Conservation (phyloP, 2,329 filamentous ascomycete genomes). For the Rugonectria rugulosa region DNA sequence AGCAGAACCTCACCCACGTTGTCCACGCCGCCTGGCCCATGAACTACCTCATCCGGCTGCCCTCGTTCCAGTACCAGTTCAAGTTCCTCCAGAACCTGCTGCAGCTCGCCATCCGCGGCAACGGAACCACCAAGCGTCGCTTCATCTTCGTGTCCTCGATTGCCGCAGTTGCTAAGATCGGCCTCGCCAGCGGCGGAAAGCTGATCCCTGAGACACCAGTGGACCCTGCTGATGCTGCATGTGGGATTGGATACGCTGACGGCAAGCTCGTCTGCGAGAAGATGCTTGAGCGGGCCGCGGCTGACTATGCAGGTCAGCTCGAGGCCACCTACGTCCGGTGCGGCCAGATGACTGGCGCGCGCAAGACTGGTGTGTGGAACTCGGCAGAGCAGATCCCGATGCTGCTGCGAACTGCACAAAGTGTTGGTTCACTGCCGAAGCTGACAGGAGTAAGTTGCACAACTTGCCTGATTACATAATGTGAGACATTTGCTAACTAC, state of each 20-base stretch:
- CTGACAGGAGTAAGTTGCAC: conserved; percentile 22
- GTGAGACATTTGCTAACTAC: conserved; percentile 6
- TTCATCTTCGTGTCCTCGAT: conserved; percentile 44
- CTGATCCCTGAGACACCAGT: conserved; percentile 26
- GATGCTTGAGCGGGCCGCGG: conserved; percentile 25
- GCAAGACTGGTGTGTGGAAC: conserved; percentile 27
- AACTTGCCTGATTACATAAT: background rate
- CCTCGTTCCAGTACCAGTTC: conserved; percentile 31
- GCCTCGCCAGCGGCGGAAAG: conserved; percentile 9
- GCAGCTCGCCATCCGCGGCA: conserved; percentile 20
- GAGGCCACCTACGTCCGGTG: conserved; percentile 28
- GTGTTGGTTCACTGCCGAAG: conserved; percentile 21
- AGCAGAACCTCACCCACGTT: conserved; percentile 26
- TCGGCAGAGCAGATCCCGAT: conserved; percentile 31
- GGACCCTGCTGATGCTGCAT: conserved; percentile 18
- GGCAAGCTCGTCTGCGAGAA: conserved; percentile 35
- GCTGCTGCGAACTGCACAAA: conserved; percentile 27
- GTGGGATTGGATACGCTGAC: conserved; percentile 33
- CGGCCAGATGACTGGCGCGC: conserved; percentile 32
- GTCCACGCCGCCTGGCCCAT: conserved; percentile 37
- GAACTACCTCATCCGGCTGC: conserved; percentile 32
- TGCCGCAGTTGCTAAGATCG: conserved; percentile 32
- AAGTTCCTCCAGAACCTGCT: conserved; percentile 28
- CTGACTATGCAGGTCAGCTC: conserved; percentile 5
- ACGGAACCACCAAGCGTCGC: conserved; percentile 24